Evolutionary conservation across 306 rosid species (phyloP).

Genomic region (Styphnolobium japonicum): DNA sequence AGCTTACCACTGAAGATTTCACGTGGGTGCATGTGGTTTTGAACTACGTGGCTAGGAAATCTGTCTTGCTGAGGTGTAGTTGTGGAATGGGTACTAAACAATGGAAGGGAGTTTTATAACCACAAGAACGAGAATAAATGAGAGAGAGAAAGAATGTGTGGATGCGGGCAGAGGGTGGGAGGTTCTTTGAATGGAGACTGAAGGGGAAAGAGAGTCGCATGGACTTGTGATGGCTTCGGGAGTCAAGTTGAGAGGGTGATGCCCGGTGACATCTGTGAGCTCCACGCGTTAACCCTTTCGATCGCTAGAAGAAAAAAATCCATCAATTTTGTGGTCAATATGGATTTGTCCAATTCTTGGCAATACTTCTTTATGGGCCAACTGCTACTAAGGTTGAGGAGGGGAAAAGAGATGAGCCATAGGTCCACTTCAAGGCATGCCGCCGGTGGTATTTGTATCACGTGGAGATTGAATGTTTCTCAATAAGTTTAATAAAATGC

Average conservation of each 20-base stretch:
- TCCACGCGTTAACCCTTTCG: neutral
- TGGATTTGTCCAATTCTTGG: neutral
- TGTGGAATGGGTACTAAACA: neutral
- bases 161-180: neutral
- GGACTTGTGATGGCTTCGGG: neutral
- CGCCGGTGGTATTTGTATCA: too few relatives aligned
- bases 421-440: too few relatives aligned
- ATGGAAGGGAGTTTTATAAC: neutral
- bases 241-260: neutral
- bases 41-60: neutral
- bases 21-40: neutral
- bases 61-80: neutral
- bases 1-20: neutral
- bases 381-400: neutral
- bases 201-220: neutral
- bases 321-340: neutral
- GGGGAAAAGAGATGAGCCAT: too few relatives aligned
- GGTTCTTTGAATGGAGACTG: slow-evolving; percentile 7
- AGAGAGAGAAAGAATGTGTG: neutral
- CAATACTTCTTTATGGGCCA: neutral
- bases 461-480: too few relatives aligned
- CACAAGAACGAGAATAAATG: neutral
- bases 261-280: neutral
- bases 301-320: neutral
- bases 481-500: too few relatives aligned